These are phyloP conservation scores for Chalaropsis thielavioides DNA, from an alignment of 2,329 filamentous ascomycete species.

Conservation along the genomic window DNA sequence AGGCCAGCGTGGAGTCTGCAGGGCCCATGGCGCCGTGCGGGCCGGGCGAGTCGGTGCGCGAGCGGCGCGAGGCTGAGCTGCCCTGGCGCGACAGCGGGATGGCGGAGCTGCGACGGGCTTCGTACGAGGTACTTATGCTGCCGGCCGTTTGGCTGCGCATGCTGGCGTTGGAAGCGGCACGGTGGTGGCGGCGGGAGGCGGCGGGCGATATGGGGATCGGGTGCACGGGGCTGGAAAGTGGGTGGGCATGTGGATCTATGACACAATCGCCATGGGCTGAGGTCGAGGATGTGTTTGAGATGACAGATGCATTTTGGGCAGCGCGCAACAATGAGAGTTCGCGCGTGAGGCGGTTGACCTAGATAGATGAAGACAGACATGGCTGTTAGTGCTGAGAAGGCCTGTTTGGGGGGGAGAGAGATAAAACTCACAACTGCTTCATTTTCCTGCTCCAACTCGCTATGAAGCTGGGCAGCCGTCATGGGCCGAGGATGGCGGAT, in stretches of 20 bases:
- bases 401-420: background rate
- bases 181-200: slow-evolving; percentile 38
- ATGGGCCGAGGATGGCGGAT: slow-evolving; percentile 74
- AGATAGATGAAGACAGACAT: slow-evolving; percentile 3
- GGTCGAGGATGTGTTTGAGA: slow-evolving; percentile 49
- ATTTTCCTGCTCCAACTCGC: slow-evolving; percentile 86
- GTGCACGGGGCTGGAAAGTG: slow-evolving; percentile 43
- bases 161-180: slow-evolving; percentile 43
- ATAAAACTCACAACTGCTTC: slow-evolving; percentile 61
- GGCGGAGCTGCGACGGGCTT: slow-evolving; percentile 29
- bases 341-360: slow-evolving; percentile 87
- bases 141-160: slow-evolving; percentile 36
- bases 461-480: slow-evolving; percentile 76
- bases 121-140: slow-evolving; percentile 26
- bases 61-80: slow-evolving; percentile 39
- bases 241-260: slow-evolving; percentile 36
- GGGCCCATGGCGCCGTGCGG: slow-evolving; percentile 13
- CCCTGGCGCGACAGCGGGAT: slow-evolving; percentile 38
- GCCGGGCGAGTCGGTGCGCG: slow-evolving; percentile 35
- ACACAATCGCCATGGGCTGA: slow-evolving; percentile 40
- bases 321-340: slow-evolving; percentile 73
- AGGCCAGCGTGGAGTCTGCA: slow-evolving; percentile 29
- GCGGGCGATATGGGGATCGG: slow-evolving; percentile 34
- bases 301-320: slow-evolving; percentile 51
- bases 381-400: background rate